Evolutionary conservation across 2,329 filamentous ascomycete species (phyloP).

Genomic region (Beauveria sp.): DNA sequence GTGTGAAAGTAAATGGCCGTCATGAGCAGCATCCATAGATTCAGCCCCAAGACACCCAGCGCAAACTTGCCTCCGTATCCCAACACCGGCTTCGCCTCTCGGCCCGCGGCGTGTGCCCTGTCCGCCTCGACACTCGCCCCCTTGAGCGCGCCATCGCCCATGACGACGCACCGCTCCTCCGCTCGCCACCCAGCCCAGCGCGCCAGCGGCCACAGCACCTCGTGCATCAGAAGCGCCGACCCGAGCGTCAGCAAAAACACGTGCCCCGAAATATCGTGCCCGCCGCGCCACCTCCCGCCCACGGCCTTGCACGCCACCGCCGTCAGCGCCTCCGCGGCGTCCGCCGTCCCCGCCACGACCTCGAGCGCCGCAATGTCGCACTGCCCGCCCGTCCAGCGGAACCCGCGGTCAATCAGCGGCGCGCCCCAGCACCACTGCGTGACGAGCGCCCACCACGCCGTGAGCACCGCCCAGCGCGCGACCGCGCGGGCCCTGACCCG

Average conservation of each 20-base stretch:
- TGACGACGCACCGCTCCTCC: slow-evolving; percentile 60
- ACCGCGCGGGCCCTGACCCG: slow-evolving; percentile 45
- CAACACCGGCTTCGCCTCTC: slow-evolving; percentile 23
- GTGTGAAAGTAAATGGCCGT: slow-evolving; percentile 98
- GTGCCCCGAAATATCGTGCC: slow-evolving; percentile 92
- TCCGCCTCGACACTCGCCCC: slow-evolving; percentile 43
- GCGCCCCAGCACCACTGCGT: slow-evolving; percentile 98
- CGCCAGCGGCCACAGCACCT: slow-evolving; percentile 56
- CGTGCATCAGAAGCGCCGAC: slow-evolving; percentile 73
- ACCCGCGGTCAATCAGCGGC: slow-evolving; percentile 80
- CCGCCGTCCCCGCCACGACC: slow-evolving; percentile 36
- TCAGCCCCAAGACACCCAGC: slow-evolving; percentile 58
- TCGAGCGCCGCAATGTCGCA: slow-evolving; percentile 57
- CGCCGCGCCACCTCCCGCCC: slow-evolving; percentile 83
- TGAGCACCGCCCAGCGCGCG: slow-evolving; percentile 64
- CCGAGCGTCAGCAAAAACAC: slow-evolving; percentile 87
- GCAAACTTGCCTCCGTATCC: slow-evolving; percentile 49
- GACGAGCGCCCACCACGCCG: slow-evolving; percentile 71
- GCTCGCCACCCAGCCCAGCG: slow-evolving; percentile 32
- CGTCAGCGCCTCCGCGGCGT: slow-evolving; percentile 52
- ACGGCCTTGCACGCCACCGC: slow-evolving; percentile 73
- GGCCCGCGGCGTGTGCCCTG: slow-evolving; percentile 17
- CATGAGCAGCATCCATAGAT: slow-evolving; percentile 97
- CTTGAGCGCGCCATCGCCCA: slow-evolving; percentile 59
- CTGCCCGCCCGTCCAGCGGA: slow-evolving; percentile 77